Base-by-base conservation (phyloP, 345 rosid genomes). In the Gynandropsis gynandra region DNA sequence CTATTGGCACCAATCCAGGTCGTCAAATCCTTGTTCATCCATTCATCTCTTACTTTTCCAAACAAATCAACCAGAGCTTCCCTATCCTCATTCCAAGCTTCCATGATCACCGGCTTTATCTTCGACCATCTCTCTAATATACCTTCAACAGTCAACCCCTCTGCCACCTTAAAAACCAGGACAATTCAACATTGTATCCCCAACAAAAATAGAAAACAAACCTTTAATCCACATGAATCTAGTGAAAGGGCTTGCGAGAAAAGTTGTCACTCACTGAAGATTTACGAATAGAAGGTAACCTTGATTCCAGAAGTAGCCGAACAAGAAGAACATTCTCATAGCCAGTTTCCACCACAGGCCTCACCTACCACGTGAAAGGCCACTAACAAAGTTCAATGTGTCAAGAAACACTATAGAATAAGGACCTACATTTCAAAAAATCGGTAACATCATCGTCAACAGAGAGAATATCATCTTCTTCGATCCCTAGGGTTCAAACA, bases 301-400 rank as follows among this genome's bases (percentile, higher is more conserved):
- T 79, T 48, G 54, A 75, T 80, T 90, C 98, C 70, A 84, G 37
- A 46, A 90, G 73, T 58, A 90, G 36, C 50, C 98, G 72, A 50
- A 82, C 96, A 17, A 87, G 95, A 19, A 90, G 67, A 58, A 87
- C 24, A 74, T 74, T 87, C 37, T 90, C 98, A 43, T 87, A 90
- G 24, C 96, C 96, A 55, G 95, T 90, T 74, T 87, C 98, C 56
- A 90, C 92, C 51, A 90, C 92, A n/a, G 95, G 96, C 49, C 96
- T 76, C 46, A 90, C 85, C 97, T 86, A 59, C 69, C 34, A 27
- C 13, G 40, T 36, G 7, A 36, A 36, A 9, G 13, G n/a, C 40
- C 11, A 36, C n/a, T 36, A 9, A 44, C 51, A 56, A 37, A 49
- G 41, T 2, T 12, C 31, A 41, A 18, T 46, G 11, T 0, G 20